Base-by-base conservation (phyloP, 306 rosid species). In the Fagus sylvatica region DNA sequence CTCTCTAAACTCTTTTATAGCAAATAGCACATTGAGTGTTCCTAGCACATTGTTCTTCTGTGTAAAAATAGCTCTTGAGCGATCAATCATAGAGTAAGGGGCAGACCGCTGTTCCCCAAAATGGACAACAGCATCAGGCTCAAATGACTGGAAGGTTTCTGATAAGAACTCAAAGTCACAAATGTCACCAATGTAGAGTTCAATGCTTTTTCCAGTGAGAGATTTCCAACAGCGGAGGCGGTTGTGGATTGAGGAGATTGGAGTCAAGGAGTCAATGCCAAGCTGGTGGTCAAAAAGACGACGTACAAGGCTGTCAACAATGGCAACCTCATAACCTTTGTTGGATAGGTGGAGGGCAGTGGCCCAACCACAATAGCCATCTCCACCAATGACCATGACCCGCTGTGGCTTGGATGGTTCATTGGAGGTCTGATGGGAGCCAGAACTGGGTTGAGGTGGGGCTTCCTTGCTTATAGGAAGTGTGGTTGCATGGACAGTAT, bases 281-380 rank as follows among this genome's bases (percentile, higher is more conserved):
- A 95, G 98, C 81, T 95, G 98, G 78, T 91, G 96, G 81, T 95
- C 98, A 80, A 88, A 95, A 54, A 86, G 89, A 55, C 98, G 98
- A 13, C 98, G 93, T 42, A 95, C 85, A 75, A 95, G 97, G 87
- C 46, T 95, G 77, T 95, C 98, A 41, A 92, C 97, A 72, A 92
- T 91, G 75, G 98, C 92, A 83, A 95, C 98, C 79, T 89, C 96
- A 41, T 92, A 95, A 53, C 97, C 98, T 83, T 85, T 95, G 70
- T 89, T 95, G 77, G 98, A 95, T 13, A 92, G 91, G 78, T 95
- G 98, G 46, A 95, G 98, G 55, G 98, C 98, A 59, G 98, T 92
- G 83, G 98, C 98, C 98, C 98, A 95, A 86, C 98, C 98, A 78
- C 98, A 91, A 82, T 95, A 91, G 70, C 98, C 98, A 84, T 95